Evolutionary conservation across 177 flowering plant species (phyloP).

Genomic region (Vitis hybrid): DNA sequence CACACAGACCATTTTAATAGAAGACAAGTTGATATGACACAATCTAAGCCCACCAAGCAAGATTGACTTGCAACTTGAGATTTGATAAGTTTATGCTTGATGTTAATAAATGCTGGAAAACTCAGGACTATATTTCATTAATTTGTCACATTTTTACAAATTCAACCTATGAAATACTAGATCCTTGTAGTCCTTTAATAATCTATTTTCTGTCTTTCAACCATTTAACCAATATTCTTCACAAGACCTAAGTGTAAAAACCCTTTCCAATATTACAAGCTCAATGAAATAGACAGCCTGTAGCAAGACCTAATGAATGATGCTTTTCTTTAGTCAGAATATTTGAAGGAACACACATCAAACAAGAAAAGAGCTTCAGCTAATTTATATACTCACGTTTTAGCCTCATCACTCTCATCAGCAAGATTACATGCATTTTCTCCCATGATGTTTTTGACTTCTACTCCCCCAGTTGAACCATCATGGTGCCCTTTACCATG

Average conservation of each 20-base stretch:
- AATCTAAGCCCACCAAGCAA: too few relatives aligned
- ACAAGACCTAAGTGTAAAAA: background rate
- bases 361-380: background rate
- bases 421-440: constrained; percentile 9
- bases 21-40: too few relatives aligned
- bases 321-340: background rate
- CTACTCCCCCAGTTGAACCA: constrained; percentile 13
- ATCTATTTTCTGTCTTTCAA: too few relatives aligned
- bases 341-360: background rate
- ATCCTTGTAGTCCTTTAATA: too few relatives aligned
- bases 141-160: too few relatives aligned
- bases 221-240: background rate
- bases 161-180: too few relatives aligned
- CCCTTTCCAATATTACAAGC: background rate
- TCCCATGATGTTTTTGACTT: background rate
- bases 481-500: constrained; percentile 22
- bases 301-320: background rate
- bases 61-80: too few relatives aligned
- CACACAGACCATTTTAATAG: too few relatives aligned
- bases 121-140: too few relatives aligned
- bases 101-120: too few relatives aligned
- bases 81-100: too few relatives aligned
- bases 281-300: background rate
- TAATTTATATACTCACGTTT: constrained; percentile 23
- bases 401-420: constrained; percentile 14